Base-by-base conservation (phyloP, 1,284 basidiomycete species). In the Puccinia triticina region DNA sequence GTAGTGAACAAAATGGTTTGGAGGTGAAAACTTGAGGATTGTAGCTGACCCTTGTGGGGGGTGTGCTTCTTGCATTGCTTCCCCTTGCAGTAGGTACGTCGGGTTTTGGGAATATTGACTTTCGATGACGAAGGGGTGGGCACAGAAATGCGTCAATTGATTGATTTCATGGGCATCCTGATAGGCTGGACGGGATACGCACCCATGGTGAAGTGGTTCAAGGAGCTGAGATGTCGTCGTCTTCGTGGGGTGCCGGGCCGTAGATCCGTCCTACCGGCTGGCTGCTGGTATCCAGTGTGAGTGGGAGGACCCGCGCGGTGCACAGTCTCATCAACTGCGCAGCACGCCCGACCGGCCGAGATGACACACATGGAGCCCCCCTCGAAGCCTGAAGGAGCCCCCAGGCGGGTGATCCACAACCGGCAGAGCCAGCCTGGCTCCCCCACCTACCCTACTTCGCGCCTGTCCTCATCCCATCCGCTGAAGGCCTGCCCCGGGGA, bases 21-120 rank as follows among this genome's bases (percentile, higher is more conserved):
- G 10, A 14, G 26, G 37, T 48, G 11, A 66, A 40, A 37, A 21
- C 21, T 66, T 40, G 64, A 66, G 34, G 64, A 43, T 32, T 40
- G 37, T 74, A 23, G 71, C 79, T 81, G 48, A 81, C 79, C 79
- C 79, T 81, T 81, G 53, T 81, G 79, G 26, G 79, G 79, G 59
- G 95, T 98, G 92, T 98, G 96, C 90, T 98, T 98, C 90, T 91
- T 93, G 94, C 96, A 99, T 86, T 91, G 89, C 91, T 98, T 98
- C 89, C 94, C 94, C 91, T 98, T 97, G 94, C 96, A 98, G 91
- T 92, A 96, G 93, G 88, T 87, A 84, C 88, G 87, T 83, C 88
- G 87, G 80, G 88, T 88, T 86, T 88, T 88, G 82, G 87, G 87
- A 84, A 88, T 86, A 90, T 95, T 95, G 89, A 95, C 93, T 81